phyloP scores from a whole-genome alignment of 768 basidiomycete species.

The Mrakia frigida region DNA sequence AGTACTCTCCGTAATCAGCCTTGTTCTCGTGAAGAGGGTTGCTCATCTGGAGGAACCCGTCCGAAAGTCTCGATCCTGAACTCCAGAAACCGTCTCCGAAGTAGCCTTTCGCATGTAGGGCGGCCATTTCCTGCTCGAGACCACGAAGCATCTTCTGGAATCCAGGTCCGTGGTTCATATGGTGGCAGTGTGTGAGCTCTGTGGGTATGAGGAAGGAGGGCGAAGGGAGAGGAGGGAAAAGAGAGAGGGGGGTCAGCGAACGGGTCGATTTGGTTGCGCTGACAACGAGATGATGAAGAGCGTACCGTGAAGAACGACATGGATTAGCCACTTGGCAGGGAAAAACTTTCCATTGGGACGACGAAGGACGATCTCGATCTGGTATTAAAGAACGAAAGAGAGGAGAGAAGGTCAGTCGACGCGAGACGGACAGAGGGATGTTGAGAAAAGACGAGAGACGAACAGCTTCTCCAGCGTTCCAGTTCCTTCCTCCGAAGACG shows the following conservation, averaged over 20 bases:
- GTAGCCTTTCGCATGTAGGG: neutral
- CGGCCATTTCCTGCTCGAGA: neutral
- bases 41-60: neutral
- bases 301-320: conserved; percentile 17
- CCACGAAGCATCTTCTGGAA: neutral
- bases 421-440: neutral
- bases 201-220: no score
- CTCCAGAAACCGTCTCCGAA: conserved; percentile 18
- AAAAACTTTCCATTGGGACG: conserved; percentile 6
- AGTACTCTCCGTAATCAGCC: conserved; percentile 8
- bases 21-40: neutral
- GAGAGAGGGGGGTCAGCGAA: neutral
- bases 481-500: conserved; percentile 16
- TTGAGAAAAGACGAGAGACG: neutral
- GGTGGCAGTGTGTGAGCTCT: conserved; percentile 7
- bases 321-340: neutral
- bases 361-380: conserved; percentile 16
- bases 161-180: conserved; percentile 9
- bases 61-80: neutral
- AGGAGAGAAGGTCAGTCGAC: no score
- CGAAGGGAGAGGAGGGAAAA: no score
- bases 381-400: neutral
- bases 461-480: conserved; percentile 15
- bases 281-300: neutral
- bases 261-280: no score